Evolutionary conservation across 1,284 basidiomycete species (phyloP).

Genomic region (Cryptococcus jaspeensis): DNA sequence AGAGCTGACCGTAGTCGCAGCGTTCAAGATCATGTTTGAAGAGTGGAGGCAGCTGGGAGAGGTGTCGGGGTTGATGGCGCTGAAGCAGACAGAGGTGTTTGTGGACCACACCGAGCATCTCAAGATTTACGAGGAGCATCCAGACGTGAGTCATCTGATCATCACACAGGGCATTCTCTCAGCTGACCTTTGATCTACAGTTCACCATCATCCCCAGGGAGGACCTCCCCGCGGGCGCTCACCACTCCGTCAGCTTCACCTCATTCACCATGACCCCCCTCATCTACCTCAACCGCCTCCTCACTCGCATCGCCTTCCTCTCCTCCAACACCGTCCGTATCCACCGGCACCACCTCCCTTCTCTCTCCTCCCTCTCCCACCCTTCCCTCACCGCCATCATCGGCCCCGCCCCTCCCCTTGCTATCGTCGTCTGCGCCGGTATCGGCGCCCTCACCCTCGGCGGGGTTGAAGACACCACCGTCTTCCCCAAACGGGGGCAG

Average conservation of each 20-base stretch:
- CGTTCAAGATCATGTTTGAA: slow-evolving; percentile 36
- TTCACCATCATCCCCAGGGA: slow-evolving; percentile 22
- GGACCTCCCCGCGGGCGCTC: slow-evolving; percentile 13
- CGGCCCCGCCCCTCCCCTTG: slow-evolving; percentile 48
- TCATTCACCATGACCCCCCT: slow-evolving; percentile 49
- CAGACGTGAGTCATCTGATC: slow-evolving; percentile 35
- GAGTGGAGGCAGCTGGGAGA: slow-evolving; percentile 38
- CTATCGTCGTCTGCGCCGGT: slow-evolving; percentile 67
- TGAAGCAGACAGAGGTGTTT: slow-evolving; percentile 48
- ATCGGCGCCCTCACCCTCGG: slow-evolving; percentile 56
- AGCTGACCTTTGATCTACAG: slow-evolving; percentile 12
- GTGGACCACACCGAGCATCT: slow-evolving; percentile 41
- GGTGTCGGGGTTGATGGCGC: slow-evolving; percentile 37
- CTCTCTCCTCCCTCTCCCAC: slow-evolving; percentile 20
- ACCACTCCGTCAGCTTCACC: slow-evolving; percentile 47
- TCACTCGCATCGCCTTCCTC: slow-evolving; percentile 15
- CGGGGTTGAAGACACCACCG: slow-evolving; percentile 55
- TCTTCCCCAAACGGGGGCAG: slow-evolving; percentile 60
- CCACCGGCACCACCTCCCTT: slow-evolving; percentile 27
- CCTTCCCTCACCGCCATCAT: slow-evolving; percentile 20
- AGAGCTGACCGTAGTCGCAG: slow-evolving; percentile 21
- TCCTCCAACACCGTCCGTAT: slow-evolving; percentile 16
- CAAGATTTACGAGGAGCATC: slow-evolving; percentile 46
- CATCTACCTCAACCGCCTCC: slow-evolving; percentile 39
- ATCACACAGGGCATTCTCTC: too few relatives aligned